phyloP scores from a whole-genome alignment of 306 rosid genomes.

The Quercus alba region DNA sequence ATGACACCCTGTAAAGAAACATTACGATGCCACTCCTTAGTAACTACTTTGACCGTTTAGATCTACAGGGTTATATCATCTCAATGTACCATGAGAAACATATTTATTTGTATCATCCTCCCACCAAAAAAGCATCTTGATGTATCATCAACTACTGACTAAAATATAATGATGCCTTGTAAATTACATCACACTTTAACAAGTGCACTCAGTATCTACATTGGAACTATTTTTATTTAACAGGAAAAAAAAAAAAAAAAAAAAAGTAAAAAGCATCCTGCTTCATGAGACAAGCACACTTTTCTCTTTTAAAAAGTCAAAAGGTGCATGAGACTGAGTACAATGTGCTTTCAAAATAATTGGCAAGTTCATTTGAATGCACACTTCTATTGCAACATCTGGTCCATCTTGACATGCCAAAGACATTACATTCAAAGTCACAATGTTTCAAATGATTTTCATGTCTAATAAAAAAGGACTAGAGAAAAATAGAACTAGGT shows the following conservation, averaged over 20 bases:
- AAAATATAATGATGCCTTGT: neutral
- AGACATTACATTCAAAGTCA: too few relatives aligned
- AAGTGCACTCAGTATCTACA: neutral
- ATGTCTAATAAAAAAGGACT: too few relatives aligned
- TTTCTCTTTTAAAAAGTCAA: neutral
- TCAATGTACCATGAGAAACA: neutral
- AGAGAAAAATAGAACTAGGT: neutral
- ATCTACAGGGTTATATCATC: neutral
- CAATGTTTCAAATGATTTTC: too few relatives aligned
- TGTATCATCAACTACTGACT: neutral
- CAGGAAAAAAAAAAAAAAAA: too few relatives aligned
- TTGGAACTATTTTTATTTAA: too few relatives aligned
- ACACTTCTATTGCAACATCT: too few relatives aligned
- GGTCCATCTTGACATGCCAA: too few relatives aligned
- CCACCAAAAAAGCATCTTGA: neutral
- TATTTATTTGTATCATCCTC: neutral
- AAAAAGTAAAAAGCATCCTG: neutral
- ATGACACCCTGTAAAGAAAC: neutral
- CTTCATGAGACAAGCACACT: neutral
- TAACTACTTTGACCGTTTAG: neutral
- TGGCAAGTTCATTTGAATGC: too few relatives aligned
- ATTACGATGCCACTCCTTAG: neutral
- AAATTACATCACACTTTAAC: neutral
- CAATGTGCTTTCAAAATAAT: too few relatives aligned
- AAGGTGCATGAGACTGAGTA: neutral